phyloP scores from a whole-genome alignment of 441 rosid genomes.

The Aleurites moluccanus region DNA sequence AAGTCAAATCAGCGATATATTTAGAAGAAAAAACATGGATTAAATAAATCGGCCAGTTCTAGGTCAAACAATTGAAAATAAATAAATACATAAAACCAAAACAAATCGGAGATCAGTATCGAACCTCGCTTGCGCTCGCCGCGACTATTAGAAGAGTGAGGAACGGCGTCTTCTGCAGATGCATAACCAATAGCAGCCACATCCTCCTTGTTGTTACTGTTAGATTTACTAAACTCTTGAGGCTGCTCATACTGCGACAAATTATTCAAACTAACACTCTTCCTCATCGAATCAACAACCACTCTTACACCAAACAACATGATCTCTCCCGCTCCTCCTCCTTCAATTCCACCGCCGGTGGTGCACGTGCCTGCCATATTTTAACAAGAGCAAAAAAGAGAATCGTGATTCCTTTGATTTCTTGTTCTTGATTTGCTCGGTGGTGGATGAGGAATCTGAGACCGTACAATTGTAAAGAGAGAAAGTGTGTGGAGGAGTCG shows the following conservation, averaged over 20 bases:
- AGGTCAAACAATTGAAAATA: not conserved
- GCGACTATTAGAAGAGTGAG: conserved; percentile 44
- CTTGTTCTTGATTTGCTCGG: not conserved
- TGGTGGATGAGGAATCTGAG: conserved; percentile 7
- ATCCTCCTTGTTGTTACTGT: conserved; percentile 25
- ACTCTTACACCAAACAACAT: conserved; percentile 91
- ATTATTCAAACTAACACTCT: conserved; percentile 87
- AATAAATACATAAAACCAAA: not conserved
- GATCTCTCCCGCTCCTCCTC: conserved; percentile 52
- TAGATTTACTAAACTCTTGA: conserved; percentile 24
- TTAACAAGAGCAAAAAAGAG: not conserved
- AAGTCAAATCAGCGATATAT: no score
- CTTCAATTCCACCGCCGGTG: conserved; percentile 23
- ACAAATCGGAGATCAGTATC: conserved; percentile 18
- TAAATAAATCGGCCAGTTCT: not conserved
- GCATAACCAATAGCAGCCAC: conserved; percentile 54
- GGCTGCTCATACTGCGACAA: conserved; percentile 80
- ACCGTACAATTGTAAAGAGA: conserved; percentile 17
- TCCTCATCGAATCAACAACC: conserved; percentile 89
- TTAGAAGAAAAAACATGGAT: no score
- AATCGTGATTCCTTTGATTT: conserved; percentile 7
- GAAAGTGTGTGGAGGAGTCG: no score
- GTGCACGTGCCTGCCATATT: conserved; percentile 28
- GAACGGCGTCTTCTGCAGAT: conserved; percentile 82
- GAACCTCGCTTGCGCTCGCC: conserved; percentile 88